Evolutionary conservation across 192 early-diverging fungal genomes (phyloP).

Genomic region (Gaertneriomyces sp.): DNA sequence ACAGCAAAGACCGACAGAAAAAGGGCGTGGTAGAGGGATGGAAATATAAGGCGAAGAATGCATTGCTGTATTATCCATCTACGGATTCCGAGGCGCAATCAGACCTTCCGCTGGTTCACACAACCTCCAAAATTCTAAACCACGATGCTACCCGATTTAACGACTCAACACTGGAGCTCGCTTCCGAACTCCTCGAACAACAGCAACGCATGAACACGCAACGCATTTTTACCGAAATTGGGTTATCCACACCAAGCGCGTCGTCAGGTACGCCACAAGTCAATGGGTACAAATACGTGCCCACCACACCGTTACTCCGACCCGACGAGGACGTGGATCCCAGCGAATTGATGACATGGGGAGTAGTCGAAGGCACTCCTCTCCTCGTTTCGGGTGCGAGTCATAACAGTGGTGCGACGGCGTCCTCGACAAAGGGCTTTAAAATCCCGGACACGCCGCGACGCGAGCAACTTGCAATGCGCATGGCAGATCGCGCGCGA

Average conservation of each 20-base stretch:
- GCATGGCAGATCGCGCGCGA: neutral
- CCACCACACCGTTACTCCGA: conserved; percentile 61
- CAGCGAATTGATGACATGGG: conserved; percentile 79
- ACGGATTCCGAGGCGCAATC: neutral
- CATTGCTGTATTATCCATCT: conserved; percentile 67
- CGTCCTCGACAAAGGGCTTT: conserved; percentile 44
- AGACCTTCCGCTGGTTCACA: conserved; percentile 18
- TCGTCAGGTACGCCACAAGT: conserved; percentile 31
- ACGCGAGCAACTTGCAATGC: conserved; percentile 49
- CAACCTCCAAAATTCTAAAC: conserved; percentile 57
- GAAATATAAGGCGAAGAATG: conserved; percentile 54
- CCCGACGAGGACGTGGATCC: conserved; percentile 63
- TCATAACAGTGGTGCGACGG: conserved; percentile 23
- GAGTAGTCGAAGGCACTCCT: conserved; percentile 76
- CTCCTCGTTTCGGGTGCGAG: conserved; percentile 33
- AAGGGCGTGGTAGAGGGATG: conserved; percentile 23
- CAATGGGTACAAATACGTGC: conserved; percentile 60
- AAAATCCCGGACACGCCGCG: conserved; percentile 57
- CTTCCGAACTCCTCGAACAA: conserved; percentile 9
- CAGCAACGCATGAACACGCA: conserved; percentile 32
- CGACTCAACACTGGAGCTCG: conserved; percentile 24
- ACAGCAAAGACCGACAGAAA: neutral
- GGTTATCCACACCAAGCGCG: conserved; percentile 53
- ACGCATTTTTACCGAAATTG: conserved; percentile 45
- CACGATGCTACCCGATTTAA: conserved; percentile 62